Evolutionary conservation across 2,329 filamentous ascomycete species (phyloP), one percentile per base, ranked within the genome.

Genomic region (Botrytis squamosa): DNA sequence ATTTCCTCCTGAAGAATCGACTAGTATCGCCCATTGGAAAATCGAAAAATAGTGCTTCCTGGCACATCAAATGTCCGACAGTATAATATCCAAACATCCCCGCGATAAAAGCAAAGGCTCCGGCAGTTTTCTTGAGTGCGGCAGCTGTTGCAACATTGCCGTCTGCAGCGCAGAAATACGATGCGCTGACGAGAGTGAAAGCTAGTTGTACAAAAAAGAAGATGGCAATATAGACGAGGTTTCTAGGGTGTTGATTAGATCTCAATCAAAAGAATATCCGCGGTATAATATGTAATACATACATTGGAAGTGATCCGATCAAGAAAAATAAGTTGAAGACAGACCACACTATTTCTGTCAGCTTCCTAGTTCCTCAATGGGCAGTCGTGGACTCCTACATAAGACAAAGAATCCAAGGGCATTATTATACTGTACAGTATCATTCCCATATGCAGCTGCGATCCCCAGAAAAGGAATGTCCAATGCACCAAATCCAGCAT

Each of bases 401-500:
- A 67, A 20, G 20, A 67, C 65, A n/a, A 67, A 67, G 12, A 55
- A 67, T 12, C 33, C 65, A 52, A 67, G 22, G 36, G 33, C 65
- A 40, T 55, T 55, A 12, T 67, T 67, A 29, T 67, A 67, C 4
- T 67, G 65, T 40, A 36, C 44, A n/a, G 33, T 55, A 29, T 67
- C 65, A 67, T 52, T 40, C 4, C 46, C 65, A 38, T 40, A 67
- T 12, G 65, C 33, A 36, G 33, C 82, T 9, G 80, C 77, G 10
- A 87, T 82, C 0, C 85, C 85, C 74, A 87, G 85, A 0, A 82
- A 78, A 2, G 85, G 85, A 0, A 84, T 86, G 7, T 86, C 75
- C 33, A 86, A 83, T 6, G 85, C 83, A 7, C 85, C 85, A 64
- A 85, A 87, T 1, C 85, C 85, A 33, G 82, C 83, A 72, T 87